Evolutionary conservation across 1,284 basidiomycete species (phyloP).

Genomic region (Thecaphora thlaspeos): DNA sequence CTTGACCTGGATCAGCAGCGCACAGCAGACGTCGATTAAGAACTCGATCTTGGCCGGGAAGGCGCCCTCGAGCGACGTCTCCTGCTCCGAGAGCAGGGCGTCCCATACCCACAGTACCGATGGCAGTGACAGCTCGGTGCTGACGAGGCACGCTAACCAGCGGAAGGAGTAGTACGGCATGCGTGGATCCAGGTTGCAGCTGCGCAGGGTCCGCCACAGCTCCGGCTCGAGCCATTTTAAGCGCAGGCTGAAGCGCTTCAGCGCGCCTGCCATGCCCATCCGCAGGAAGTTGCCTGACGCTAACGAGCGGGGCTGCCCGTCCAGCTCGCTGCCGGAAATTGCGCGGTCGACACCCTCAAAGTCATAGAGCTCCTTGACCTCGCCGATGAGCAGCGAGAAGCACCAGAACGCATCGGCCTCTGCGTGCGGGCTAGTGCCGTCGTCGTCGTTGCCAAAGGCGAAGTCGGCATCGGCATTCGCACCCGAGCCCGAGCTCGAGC

Average conservation of each 20-base stretch:
- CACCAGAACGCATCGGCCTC: constrained; percentile 58
- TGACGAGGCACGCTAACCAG: constrained; percentile 52
- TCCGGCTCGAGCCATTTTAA: constrained; percentile 42
- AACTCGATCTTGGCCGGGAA: constrained; percentile 48
- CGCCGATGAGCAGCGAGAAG: constrained; percentile 50
- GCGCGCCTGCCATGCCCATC: constrained; percentile 43
- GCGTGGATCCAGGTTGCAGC: constrained; percentile 42
- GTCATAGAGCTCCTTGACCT: constrained; percentile 54
- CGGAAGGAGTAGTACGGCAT: constrained; percentile 54
- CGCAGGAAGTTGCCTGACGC: neutral
- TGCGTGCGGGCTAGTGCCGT: constrained; percentile 20
- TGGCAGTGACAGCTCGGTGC: constrained; percentile 47
- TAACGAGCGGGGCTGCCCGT: constrained; percentile 1
- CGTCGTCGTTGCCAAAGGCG: constrained; percentile 5
- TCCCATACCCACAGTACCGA: constrained; percentile 54
- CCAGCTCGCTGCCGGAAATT: constrained; percentile 7
- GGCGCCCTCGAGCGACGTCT: constrained; percentile 4
- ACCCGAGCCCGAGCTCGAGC: too few species aligned
- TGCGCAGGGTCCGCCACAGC: constrained; percentile 37
- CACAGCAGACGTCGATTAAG: constrained; percentile 51
- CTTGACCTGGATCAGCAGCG: constrained; percentile 44
- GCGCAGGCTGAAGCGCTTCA: constrained; percentile 41
- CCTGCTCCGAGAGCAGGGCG: constrained; percentile 46
- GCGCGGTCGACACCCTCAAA: constrained; percentile 42
- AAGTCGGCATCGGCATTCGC: too few species aligned